These are phyloP conservation scores for Blastobotrys raffinosifermentans DNA, from an alignment of 1,139 yeast genomes.

Conservation along the genomic window DNA sequence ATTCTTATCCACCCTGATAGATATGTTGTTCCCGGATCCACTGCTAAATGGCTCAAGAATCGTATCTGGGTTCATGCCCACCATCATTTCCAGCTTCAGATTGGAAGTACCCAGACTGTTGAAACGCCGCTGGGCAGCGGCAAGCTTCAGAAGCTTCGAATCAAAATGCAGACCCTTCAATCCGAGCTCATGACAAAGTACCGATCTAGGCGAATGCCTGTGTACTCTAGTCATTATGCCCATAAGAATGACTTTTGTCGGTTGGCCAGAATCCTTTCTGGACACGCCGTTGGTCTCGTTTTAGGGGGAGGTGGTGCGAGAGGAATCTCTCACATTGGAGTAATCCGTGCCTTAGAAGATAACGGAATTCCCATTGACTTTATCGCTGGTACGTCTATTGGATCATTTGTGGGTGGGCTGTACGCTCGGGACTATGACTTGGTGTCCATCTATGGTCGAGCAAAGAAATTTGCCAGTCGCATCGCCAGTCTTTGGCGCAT, in stretches of 20 bases:
- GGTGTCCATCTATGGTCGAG: constrained; percentile 85
- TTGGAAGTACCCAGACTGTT: constrained; percentile 9
- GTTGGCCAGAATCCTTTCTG: constrained; percentile 81
- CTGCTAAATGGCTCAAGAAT: constrained; percentile 76
- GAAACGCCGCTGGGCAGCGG: constrained; percentile 8
- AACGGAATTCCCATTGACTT: constrained; percentile 90
- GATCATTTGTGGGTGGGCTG: constrained; percentile 90
- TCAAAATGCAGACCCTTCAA: constrained; percentile 33
- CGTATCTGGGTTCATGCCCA: constrained; percentile 90
- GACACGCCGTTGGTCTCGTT: constrained; percentile 90
- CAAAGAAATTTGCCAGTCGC: constrained; percentile 79
- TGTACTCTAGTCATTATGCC: constrained; percentile 43
- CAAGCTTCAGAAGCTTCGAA: constrained; percentile 22
- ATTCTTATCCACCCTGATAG: constrained; percentile 80
- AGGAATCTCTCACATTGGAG: constrained; percentile 89
- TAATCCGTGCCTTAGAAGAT: constrained; percentile 87
- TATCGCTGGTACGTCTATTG: constrained; percentile 95
- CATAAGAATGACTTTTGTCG: constrained; percentile 88
- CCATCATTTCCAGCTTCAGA: constrained; percentile 65
- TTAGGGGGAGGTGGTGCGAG: constrained; percentile 98
- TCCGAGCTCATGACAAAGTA: constrained; percentile 31
- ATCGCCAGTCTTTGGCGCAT: constrained; percentile 85
- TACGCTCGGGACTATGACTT: constrained; percentile 89
- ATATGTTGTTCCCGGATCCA: constrained; percentile 76
- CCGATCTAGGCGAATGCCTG: constrained; percentile 23